Conservation (phyloP, 306 rosid species). For the Hippophae gyantsensis region DNA sequence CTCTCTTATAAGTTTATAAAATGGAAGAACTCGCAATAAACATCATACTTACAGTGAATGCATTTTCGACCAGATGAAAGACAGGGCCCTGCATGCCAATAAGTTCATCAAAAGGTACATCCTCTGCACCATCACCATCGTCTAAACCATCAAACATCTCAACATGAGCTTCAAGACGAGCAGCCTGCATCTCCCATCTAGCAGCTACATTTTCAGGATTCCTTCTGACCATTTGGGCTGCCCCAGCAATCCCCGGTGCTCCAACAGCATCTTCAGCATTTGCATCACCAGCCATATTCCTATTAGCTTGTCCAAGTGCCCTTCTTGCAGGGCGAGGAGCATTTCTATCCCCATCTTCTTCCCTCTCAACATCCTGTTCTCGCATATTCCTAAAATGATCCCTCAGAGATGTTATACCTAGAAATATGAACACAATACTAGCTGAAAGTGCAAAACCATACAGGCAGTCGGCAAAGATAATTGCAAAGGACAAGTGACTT, state of each 20-base stretch:
- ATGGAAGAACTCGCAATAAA: neutral
- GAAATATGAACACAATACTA: constrained; percentile 92
- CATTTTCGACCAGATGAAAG: constrained; percentile 97
- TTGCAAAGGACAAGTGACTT: constrained; percentile 77
- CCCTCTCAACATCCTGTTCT: constrained; percentile 90
- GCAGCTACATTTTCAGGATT: constrained; percentile 98
- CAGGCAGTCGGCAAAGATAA: constrained; percentile 91
- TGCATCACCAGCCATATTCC: constrained; percentile 65
- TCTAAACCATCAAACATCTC: constrained; percentile 98
- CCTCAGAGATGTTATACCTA: constrained; percentile 94
- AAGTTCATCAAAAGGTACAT: constrained; percentile 98
- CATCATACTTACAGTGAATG: constrained; percentile 73
- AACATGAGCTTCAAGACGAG: constrained; percentile 97
- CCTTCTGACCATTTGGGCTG: constrained; percentile 85
- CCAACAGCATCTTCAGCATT: constrained; percentile 83
- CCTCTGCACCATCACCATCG: constrained; percentile 99
- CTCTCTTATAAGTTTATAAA: neutral
- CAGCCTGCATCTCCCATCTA: constrained; percentile 98
- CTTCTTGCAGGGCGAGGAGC: constrained; percentile 89
- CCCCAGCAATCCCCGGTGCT: constrained; percentile 81
- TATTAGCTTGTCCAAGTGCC: constrained; percentile 79
- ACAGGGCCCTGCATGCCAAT: constrained; percentile 99
- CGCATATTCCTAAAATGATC: constrained; percentile 96
- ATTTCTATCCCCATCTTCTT: constrained; percentile 89
- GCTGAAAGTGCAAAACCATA: constrained; percentile 98